These are phyloP conservation scores for Ceratonia siliqua DNA, from an alignment of 306 rosid species.

Conservation along the genomic window DNA sequence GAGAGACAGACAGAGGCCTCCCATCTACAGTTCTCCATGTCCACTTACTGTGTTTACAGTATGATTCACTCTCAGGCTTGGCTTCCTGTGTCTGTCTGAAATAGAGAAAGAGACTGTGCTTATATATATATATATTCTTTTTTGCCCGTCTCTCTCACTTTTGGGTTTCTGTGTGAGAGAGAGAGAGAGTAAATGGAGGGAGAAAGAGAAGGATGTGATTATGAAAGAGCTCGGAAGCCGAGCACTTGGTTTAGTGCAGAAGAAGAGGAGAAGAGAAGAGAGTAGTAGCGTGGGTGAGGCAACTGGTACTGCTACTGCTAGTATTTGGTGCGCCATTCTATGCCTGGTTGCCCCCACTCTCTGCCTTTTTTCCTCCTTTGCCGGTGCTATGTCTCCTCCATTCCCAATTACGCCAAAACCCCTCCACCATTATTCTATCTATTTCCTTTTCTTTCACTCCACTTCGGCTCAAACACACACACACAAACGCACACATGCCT, in stretches of 20 bases:
- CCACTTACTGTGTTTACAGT: slow-evolving; percentile 37
- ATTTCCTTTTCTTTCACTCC: slow-evolving; percentile 29
- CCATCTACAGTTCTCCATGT: slow-evolving; percentile 50
- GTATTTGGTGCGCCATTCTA: slow-evolving; percentile 59
- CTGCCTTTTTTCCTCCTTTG: slow-evolving; percentile 58
- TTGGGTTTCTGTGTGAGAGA: slow-evolving; percentile 12
- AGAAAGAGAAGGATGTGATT: slow-evolving; percentile 6
- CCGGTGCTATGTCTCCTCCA: slow-evolving; percentile 71
- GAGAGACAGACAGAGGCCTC: slow-evolving; percentile 27
- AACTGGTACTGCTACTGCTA: slow-evolving; percentile 28
- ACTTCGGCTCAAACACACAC: slow-evolving; percentile 25
- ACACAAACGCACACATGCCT: slow-evolving; percentile 7
- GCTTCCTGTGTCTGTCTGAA: slow-evolving; percentile 32
- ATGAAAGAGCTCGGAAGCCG: not conserved
- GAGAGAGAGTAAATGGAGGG: slow-evolving; percentile 36
- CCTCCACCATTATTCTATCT: slow-evolving; percentile 32
- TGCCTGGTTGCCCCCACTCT: slow-evolving; percentile 50
- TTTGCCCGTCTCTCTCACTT: slow-evolving; percentile 50
- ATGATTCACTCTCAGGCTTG: slow-evolving; percentile 33
- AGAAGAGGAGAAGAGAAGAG: not conserved
- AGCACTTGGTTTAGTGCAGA: slow-evolving; percentile 29
- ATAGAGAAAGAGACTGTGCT: slow-evolving; percentile 37
- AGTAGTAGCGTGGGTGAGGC: not conserved
- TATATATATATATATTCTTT: too few relatives aligned
- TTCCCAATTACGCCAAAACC: slow-evolving; percentile 55